Evolutionary conservation across 257 asterid genomes (phyloP), one percentile per base, ranked within the genome.

Genomic region (Voacanga thouarsii): DNA sequence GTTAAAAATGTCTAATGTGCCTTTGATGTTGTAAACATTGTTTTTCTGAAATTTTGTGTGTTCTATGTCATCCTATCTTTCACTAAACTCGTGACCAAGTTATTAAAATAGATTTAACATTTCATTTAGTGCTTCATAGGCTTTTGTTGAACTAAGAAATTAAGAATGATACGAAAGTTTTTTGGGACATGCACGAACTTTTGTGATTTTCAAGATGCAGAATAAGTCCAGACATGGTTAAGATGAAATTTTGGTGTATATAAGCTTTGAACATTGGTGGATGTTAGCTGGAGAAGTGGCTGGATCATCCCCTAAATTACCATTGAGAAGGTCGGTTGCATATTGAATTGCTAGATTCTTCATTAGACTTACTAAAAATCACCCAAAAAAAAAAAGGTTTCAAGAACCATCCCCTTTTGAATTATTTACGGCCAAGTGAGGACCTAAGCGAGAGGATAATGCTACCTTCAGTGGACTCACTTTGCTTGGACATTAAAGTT

Each of bases 181-280:
- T 6, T 71, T 49, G 15, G 26, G 41, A 49, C 44, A 50, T 9
- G 6, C 4, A 14, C 65, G 2, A 5, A 23, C 53, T 37, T 55
- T 74, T 74, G 61, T 67, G 51, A 67, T 51, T 67, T 67, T 67
- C 47, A 67, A 43, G 28, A 7, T 18, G 72, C 39, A 12, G 53
- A 21, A 55, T 26, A 11, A 59, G 56, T 72, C 39, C n/a, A 21
- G 68, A 23, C 33, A 60, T 55, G 67, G 30, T 39, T 55, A 21
- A 50, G 77, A 24, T 74, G 69, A 15, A 74, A 55, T 14, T 26
- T 37, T 59, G 12, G 53, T 30, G 24, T 45, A 11, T 56, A 47
- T 28, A 74, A 24, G 11, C 51, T 39, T 56, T 24, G 6, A 14
- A 18, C 50, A 19, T n/a, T 71, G 64, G 14, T 73, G 67, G 51